These are phyloP conservation scores for Geotrichum histeridarum DNA, from an alignment of 1,139 yeast species.

Conservation along the genomic window DNA sequence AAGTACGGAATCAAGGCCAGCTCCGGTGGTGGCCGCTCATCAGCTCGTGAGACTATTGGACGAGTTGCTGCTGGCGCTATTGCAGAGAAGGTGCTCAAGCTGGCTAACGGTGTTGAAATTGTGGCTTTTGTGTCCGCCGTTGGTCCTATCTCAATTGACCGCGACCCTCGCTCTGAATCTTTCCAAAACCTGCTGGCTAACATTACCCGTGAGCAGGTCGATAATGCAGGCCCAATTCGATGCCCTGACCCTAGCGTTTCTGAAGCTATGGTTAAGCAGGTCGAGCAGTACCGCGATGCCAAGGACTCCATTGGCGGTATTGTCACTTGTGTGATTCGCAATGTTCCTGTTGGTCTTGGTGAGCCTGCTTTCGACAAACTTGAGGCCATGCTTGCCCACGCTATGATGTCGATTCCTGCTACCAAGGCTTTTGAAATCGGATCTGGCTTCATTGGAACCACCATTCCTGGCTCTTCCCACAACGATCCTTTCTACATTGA, in stretches of 20 bases:
- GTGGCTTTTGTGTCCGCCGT: conserved; percentile 94
- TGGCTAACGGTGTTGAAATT: conserved; percentile 80
- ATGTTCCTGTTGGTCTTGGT: conserved; percentile 89
- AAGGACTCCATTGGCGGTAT: conserved; percentile 96
- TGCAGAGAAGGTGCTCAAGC: conserved; percentile 81
- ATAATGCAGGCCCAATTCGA: conserved; percentile 81
- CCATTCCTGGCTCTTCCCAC: conserved; percentile 87
- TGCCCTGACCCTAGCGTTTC: conserved; percentile 78
- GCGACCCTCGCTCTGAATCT: conserved; percentile 59
- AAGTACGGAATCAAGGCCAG: conserved; percentile 92
- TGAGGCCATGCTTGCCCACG: conserved; percentile 93
- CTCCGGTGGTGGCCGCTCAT: conserved; percentile 95
- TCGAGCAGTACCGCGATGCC: conserved; percentile 79
- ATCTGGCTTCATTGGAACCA: conserved; percentile 87
- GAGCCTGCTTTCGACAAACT: conserved; percentile 96
- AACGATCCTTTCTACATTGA: conserved; percentile 58
- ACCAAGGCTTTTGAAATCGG: conserved; percentile 97
- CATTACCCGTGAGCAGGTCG: conserved; percentile 84
- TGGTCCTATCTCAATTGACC: conserved; percentile 70
- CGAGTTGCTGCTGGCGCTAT: conserved; percentile 98
- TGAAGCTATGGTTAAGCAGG: conserved; percentile 76
- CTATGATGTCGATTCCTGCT: conserved; percentile 95
- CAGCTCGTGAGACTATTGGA: conserved; percentile 97
- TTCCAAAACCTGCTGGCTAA: conserved; percentile 65
- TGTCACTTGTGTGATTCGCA: conserved; percentile 93